Conservation (phyloP, 768 basidiomycete species). For the Nidularia pulvinata region DNA sequence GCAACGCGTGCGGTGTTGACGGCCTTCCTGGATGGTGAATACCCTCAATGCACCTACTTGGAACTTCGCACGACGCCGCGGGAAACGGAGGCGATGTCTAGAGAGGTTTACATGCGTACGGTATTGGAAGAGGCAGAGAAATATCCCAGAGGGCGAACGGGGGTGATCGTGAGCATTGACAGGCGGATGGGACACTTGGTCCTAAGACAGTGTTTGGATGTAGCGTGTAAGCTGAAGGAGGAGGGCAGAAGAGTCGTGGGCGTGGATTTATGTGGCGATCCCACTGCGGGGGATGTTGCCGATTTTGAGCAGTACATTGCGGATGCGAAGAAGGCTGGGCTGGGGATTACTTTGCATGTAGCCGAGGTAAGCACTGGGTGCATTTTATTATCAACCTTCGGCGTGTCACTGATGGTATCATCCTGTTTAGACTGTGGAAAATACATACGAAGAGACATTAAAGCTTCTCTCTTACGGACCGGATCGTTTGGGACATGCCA, state of each 20-base stretch:
- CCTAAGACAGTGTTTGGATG: slow-evolving; percentile 52
- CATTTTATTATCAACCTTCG: background rate
- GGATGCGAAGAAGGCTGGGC: slow-evolving; percentile 54
- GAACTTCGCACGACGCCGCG: slow-evolving; percentile 87
- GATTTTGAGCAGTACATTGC: slow-evolving; percentile 49
- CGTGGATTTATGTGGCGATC: slow-evolving; percentile 82
- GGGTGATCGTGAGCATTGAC: slow-evolving; percentile 77
- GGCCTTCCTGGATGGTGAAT: slow-evolving; percentile 51
- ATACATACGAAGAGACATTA: slow-evolving; percentile 57
- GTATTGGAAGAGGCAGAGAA: slow-evolving; percentile 66
- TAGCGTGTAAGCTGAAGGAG: slow-evolving; percentile 52
- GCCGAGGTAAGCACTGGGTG: slow-evolving; percentile 58
- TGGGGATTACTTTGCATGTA: slow-evolving; percentile 80
- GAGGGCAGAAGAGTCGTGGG: slow-evolving; percentile 71
- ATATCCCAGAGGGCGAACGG: slow-evolving; percentile 50
- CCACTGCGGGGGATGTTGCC: slow-evolving; percentile 55
- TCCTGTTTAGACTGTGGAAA: slow-evolving; percentile 36
- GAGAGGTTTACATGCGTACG: slow-evolving; percentile 57
- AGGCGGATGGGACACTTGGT: slow-evolving; percentile 56
- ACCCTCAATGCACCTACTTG: slow-evolving; percentile 66
- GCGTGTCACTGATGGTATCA: background rate
- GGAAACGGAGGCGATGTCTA: slow-evolving; percentile 53
- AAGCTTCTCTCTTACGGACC: slow-evolving; percentile 62
- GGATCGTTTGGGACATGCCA: slow-evolving; percentile 77
- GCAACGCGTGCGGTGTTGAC: slow-evolving; percentile 68